Base-by-base conservation (phyloP, 2,329 filamentous ascomycete genomes). In the Rhynchosporium agropyri region DNA sequence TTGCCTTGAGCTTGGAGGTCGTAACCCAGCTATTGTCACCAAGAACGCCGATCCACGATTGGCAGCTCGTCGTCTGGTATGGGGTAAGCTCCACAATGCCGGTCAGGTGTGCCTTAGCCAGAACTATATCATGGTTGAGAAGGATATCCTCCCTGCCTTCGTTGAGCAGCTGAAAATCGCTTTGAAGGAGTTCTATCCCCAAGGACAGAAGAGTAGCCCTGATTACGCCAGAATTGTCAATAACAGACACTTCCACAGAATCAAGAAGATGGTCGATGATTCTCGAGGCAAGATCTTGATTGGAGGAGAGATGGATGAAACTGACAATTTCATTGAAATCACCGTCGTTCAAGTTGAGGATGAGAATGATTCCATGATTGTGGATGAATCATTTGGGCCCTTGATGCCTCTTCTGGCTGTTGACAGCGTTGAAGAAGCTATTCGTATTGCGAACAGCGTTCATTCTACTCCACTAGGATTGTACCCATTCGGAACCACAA, bases 71-170 rank as follows among this genome's bases (percentile, higher is more conserved):
- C 85, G 95, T 42, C 81, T 98, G 60, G 80, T 97, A 53, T 99
- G 93, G 92, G 90, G 89, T 56, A 99, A 98, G 83, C 83, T 85
- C 3, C 75, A 92, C 65, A 95, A 95, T 74, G 89, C 90, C 3
- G 95, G 95, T 29, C 95, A 99, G 78, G 83, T 97, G 68, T 99
- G 95, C 76, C 84, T 97, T 67, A 91, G 89, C 31, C 92, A 97
- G 73, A 97, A 98, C 80, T 97, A 97, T 77, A 88, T 91, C 58
- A 82, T 97, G 58, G 85, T 96, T 33, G 91, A 98, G 74, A 86
- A 86, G 69, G 84, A 87, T 51, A 81, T 94, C 4, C 78, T 94
- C 33, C 81, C 87, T 13, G 79, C 83, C 33, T 91, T 98, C 70
- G 79, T 98, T 66, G 81, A 85, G 60, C 85, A 90, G 72, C 83